A percentile compares a stretch with the other conserved stretches of the same genome.
Evolutionary conservation across 2,329 filamentous ascomycete species (phyloP).

Genomic region (Periconia digitata): DNA sequence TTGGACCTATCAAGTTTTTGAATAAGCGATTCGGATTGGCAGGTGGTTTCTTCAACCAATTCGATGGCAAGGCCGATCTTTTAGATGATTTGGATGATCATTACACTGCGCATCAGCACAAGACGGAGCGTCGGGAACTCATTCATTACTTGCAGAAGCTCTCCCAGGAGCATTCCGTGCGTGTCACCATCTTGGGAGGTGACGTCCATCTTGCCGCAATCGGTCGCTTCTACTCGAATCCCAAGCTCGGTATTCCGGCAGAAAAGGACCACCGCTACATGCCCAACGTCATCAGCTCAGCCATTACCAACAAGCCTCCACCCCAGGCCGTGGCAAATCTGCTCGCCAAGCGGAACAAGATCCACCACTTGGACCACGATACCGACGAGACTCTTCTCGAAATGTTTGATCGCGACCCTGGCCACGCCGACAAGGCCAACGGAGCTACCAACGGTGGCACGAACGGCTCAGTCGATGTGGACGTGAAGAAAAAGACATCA

Average conservation of each 20-base stretch:
- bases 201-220: constrained; percentile 66
- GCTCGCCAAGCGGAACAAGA: constrained; percentile 64
- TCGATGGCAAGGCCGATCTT: constrained; percentile 74
- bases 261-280: constrained; percentile 65
- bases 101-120: constrained; percentile 90
- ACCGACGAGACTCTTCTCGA: constrained; percentile 67
- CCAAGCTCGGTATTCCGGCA: constrained; percentile 57
- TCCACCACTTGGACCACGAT: constrained; percentile 63
- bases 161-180: constrained; percentile 56
- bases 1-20: constrained; percentile 84
- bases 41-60: constrained; percentile 87
- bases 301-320: constrained; percentile 69
- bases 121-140: constrained; percentile 77
- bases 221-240: constrained; percentile 66
- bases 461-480: constrained; percentile 15
- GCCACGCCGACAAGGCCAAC: constrained; percentile 21
- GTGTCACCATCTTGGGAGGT: constrained; percentile 64
- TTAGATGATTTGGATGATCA: constrained; percentile 68
- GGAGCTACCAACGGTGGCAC: constrained; percentile 8
- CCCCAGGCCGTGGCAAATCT: constrained; percentile 66
- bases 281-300: constrained; percentile 64
- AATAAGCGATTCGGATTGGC: constrained; percentile 88
- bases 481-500: constrained; percentile 59
- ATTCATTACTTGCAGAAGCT: constrained; percentile 65
- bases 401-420: constrained; percentile 63